Base-by-base conservation (phyloP, 805 yeast species). In the Pichia cephalocereana region DNA sequence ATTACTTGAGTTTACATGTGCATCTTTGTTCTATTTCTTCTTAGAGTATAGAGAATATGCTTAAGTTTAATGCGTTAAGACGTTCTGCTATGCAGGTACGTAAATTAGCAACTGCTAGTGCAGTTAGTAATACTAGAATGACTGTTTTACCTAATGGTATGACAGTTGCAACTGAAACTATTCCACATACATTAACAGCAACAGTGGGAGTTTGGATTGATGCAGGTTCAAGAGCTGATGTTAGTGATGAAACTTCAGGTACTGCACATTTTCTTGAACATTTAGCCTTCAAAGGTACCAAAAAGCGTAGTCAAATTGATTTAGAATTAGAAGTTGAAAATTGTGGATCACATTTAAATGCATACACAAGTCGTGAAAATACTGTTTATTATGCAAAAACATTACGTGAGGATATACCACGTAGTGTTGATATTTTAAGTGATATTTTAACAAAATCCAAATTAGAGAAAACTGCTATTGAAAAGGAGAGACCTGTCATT, bases 201-300 rank as follows among this genome's bases (percentile, higher is more conserved):
- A 93, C 99, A 2, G 96, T 93, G 14, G 99, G 98, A 3, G 91
- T 93, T 47, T 95, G 96, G 91, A 89, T 93, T 52, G 96, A 93
- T 68, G 96, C 99, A 39, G 99, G 99, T 3, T 90, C 97, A 4
- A 76, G 99, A 53, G 98, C 98, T 4, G 99, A 93, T 67, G 83
- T 80, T 59, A 72, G 73, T 42, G 80, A 86, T 59, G 75, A 75
- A 61, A 89, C 89, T 57, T 74, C 80, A 46, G 99, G 99, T 43
- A 90, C 98, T 8, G 99, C 99, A 0, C 99, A 93, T 69, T 93
- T 93, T 64, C 70, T 93, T 49, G 99, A 93, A 67, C 99, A 93
- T 68, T 72, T 93, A 61, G 95, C 98, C 10, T 93, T 93, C 72
- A 93, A 93, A 65, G 99, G 99, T 26, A 93, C 99, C 14, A 67